These are phyloP conservation scores for Hamamelis virginiana DNA, from an alignment of 164 flowering plant species.

Conservation along the genomic window DNA sequence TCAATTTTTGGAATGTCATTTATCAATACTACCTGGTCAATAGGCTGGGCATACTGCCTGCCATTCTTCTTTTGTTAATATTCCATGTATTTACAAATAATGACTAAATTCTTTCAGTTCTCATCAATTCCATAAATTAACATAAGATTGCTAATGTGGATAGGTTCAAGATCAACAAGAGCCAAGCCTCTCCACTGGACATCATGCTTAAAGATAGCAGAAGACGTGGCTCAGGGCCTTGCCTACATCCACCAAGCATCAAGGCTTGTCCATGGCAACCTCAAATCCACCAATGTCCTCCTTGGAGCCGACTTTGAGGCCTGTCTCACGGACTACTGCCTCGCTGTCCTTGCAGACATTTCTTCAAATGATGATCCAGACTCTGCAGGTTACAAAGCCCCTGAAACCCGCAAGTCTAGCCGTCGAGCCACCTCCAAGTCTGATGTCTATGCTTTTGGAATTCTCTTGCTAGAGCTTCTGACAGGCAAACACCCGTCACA, in stretches of 20 bases:
- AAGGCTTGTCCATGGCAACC: slow-evolving; percentile 84
- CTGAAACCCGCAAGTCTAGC: slow-evolving; percentile 49
- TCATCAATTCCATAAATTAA: too few relatives aligned
- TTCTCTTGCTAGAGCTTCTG: slow-evolving; percentile 76
- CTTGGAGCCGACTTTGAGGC: slow-evolving; percentile 95
- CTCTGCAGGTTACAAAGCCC: slow-evolving; percentile 53
- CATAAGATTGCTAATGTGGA: too few relatives aligned
- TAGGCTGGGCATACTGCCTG: too few relatives aligned
- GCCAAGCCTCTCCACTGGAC: slow-evolving; percentile 99
- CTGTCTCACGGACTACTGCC: slow-evolving; percentile 83
- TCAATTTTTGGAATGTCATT: too few relatives aligned
- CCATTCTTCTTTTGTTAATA: too few relatives aligned
- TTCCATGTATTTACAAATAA: too few relatives aligned
- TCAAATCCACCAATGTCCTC: slow-evolving; percentile 89
- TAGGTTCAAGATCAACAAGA: slow-evolving; percentile 78
- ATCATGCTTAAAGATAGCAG: slow-evolving; percentile 94
- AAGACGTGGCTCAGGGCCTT: slow-evolving; percentile 90
- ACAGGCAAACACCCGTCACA: slow-evolving; percentile 68
- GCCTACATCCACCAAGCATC: slow-evolving; percentile 90
- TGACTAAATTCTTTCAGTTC: too few relatives aligned
- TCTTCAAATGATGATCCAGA: slow-evolving; percentile 22
- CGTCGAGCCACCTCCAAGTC: slow-evolving; percentile 51
- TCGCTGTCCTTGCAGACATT: slow-evolving; percentile 35
- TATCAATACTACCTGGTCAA: too few relatives aligned
- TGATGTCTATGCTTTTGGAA: slow-evolving; percentile 79